Conservation (phyloP, 1,284 basidiomycete genomes). For the Ustilago shanxiensis region DNA sequence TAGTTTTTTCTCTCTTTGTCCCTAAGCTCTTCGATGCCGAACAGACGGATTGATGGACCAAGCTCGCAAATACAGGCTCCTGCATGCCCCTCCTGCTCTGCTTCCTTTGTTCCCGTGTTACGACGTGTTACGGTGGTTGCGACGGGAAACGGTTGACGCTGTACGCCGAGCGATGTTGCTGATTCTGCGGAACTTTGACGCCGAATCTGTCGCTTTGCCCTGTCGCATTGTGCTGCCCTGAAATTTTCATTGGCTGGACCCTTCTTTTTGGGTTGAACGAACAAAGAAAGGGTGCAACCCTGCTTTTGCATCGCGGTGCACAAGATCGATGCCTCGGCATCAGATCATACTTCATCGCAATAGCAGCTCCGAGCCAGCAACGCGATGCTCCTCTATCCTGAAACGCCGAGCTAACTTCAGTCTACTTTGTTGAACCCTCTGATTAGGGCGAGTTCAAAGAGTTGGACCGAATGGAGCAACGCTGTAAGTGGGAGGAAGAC, state of each 20-base stretch:
- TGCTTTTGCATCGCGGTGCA: not conserved
- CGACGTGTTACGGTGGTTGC: slow-evolving; percentile 11
- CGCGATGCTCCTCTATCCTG: not conserved
- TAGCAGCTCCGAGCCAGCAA: not conserved
- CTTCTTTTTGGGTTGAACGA: not conserved
- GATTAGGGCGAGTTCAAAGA: not conserved
- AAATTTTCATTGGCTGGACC: not conserved
- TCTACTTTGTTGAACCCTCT: not conserved
- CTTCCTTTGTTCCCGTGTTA: not conserved
- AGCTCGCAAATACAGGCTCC: too few relatives aligned
- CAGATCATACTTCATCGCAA: not conserved
- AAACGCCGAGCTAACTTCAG: not conserved
- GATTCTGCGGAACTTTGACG: not conserved
- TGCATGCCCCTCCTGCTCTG: too few relatives aligned
- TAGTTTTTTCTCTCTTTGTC: not conserved
- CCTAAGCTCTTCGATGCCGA: not conserved
- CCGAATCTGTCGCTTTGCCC: not conserved
- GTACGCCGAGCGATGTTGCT: slow-evolving; percentile 1
- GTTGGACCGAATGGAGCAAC: not conserved
- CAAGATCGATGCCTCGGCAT: slow-evolving; percentile 2
- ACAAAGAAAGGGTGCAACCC: slow-evolving; percentile 8
- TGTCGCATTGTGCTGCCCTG: not conserved
- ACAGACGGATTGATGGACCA: not conserved
- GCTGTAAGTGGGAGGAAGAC: not conserved
- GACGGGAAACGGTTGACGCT: not conserved